Evolutionary conservation across 345 rosid genomes (phyloP).

Genomic region (Trapa incisa): DNA sequence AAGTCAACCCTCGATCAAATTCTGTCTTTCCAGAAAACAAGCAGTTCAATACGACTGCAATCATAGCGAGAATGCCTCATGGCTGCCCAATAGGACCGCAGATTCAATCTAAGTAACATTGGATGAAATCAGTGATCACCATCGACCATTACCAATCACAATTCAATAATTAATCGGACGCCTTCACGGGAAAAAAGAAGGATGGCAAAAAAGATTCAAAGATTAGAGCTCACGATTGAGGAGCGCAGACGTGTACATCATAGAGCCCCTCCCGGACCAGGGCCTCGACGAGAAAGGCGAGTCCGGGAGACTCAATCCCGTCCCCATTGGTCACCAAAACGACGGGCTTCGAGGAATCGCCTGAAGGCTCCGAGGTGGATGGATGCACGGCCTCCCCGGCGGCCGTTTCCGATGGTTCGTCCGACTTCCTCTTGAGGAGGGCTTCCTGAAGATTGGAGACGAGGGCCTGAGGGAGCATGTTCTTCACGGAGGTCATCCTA

Average conservation of each 20-base stretch:
- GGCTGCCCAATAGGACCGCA: background rate
- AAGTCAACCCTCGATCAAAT: background rate
- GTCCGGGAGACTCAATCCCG: constrained; percentile 91
- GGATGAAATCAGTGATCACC: background rate
- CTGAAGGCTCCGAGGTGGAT: constrained; percentile 22
- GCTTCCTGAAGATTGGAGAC: constrained; percentile 82
- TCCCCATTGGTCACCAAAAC: constrained; percentile 75
- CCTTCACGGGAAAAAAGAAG: background rate
- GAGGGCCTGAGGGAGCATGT: constrained; percentile 57
- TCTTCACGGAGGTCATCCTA: constrained; percentile 36
- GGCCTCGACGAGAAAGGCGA: constrained; percentile 77
- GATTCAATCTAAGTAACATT: background rate
- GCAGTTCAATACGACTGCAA: background rate
- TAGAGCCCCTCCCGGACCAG: constrained; percentile 60
- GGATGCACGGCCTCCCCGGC: constrained; percentile 36
- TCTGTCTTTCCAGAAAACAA: background rate
- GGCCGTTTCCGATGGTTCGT: constrained; percentile 19
- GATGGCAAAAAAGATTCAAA: background rate
- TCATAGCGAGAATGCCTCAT: background rate
- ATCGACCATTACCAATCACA: background rate
- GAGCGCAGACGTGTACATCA: constrained; percentile 85
- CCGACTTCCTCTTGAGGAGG: constrained; percentile 38
- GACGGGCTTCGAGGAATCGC: constrained; percentile 34
- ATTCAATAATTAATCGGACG: background rate
- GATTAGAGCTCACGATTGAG: constrained; percentile 60